These are phyloP conservation scores for Trifolium subterraneum DNA, from an alignment of 306 rosid species.

Conservation along the genomic window DNA sequence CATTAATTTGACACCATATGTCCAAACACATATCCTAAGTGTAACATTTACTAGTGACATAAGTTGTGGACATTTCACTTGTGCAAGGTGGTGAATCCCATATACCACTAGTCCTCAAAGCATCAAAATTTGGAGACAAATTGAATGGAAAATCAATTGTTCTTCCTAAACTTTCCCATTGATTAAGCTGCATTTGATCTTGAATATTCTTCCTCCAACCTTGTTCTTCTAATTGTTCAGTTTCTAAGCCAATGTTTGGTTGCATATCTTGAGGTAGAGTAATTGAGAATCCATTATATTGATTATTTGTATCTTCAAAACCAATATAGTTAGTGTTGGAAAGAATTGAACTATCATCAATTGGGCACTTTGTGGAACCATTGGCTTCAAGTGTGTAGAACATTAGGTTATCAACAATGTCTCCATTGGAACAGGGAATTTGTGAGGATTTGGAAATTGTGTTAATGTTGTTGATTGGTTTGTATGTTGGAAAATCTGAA, in stretches of 20 bases:
- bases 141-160: conserved; percentile 68
- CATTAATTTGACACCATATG: conserved; percentile 4
- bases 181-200: conserved; percentile 7
- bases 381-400: conserved; percentile 54
- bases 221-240: neutral
- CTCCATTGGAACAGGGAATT: conserved; percentile 45
- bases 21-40: conserved; percentile 24
- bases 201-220: conserved; percentile 8
- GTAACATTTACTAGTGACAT: conserved; percentile 60
- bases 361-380: conserved; percentile 44
- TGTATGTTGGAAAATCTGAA: conserved; percentile 45
- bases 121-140: conserved; percentile 55
- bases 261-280: conserved; percentile 54
- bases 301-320: conserved; percentile 57
- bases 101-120: conserved; percentile 49
- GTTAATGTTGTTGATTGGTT: conserved; percentile 42
- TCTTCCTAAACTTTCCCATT: conserved; percentile 46
- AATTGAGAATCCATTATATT: conserved; percentile 52
- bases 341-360: conserved; percentile 48
- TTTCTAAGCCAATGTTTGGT: conserved; percentile 26
- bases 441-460: conserved; percentile 38
- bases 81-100: conserved; percentile 65
- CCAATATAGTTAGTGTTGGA: conserved; percentile 48
- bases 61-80: conserved; percentile 61
- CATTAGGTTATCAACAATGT: conserved; percentile 48